Percentiles rank a stretch among this genome's conserved stretches.
These are phyloP conservation scores for Oryza brachyantha DNA, from an alignment of 176 grass and related monocot species.

Conservation along the genomic window DNA sequence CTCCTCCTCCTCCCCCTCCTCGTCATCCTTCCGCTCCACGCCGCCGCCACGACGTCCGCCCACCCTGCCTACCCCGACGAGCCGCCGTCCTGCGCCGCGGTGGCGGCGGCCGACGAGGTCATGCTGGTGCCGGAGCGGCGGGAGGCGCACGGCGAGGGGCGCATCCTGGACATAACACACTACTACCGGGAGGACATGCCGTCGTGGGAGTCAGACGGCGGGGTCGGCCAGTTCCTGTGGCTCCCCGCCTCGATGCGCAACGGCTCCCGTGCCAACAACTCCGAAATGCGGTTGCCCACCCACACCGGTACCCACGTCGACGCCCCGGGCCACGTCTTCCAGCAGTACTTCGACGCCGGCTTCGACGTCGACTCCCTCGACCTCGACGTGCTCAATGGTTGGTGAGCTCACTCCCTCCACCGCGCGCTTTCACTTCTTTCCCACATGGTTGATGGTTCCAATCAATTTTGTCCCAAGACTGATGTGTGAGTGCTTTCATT, in stretches of 20 bases:
- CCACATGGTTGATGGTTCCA: no score
- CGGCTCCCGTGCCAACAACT: constrained; percentile 53
- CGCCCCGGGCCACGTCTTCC: constrained; percentile 64
- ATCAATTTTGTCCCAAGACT: no score
- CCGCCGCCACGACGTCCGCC: constrained; percentile 1
- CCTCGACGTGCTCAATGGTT: constrained; percentile 64
- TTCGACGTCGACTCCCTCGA: constrained; percentile 69
- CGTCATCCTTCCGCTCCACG: constrained; percentile 25
- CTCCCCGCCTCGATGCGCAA: constrained; percentile 57
- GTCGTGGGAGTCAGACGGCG: constrained; percentile 46
- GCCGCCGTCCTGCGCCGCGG: constrained; percentile 23
- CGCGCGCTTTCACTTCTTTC: no score
- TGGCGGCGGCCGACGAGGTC: not conserved
- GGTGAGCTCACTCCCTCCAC: not conserved
- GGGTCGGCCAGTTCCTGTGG: constrained; percentile 56
- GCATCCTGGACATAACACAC: constrained; percentile 72
- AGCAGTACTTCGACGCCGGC: constrained; percentile 67
- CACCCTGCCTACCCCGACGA: constrained; percentile 25
- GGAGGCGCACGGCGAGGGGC: constrained; percentile 51
- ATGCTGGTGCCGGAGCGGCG: constrained; percentile 23
- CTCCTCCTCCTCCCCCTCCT: constrained; percentile 9
- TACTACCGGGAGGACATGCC: constrained; percentile 63
- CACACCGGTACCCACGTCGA: constrained; percentile 69
- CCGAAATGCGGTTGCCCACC: constrained; percentile 54
- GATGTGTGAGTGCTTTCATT: not conserved